Evolutionary conservation across 1,284 basidiomycete genomes (phyloP), one percentile per base, ranked within the genome.

Genomic region (Ustilago esculenta): DNA sequence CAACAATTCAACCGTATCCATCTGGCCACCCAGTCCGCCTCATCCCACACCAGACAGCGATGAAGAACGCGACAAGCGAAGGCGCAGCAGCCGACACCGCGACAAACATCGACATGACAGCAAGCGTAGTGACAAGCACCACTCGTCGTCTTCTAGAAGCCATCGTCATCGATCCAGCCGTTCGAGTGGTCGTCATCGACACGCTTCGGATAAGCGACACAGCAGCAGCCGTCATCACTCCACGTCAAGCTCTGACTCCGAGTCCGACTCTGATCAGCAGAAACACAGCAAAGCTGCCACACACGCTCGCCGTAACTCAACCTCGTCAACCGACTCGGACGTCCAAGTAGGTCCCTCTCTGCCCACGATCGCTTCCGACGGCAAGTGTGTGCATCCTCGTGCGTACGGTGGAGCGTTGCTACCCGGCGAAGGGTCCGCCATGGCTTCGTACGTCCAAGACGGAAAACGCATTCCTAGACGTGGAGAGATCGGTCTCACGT

Each of bases 401-500:
- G 60, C 60, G 4, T 87, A 92, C 81, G 92, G 92, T 61, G 87
- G 91, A 46, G 89, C 91, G 5, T 86, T 98, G 35, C 87, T 94
- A 8, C 91, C 92, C 1, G 96, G 95, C 53, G 95, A 99, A 85
- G 95, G 94, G 43, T 90, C 89, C 58, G 95, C 95, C 24, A 98
- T 98, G 94, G 93, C 94, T 4, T 90, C 92, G 27, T 99, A 91
- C 86, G 87, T 96, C 43, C 87, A 91, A 80, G 91, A 94, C 18
- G 94, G 92, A 53, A 83, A 89, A 49, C 93, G 95, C 79, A 98
- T 98, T 77, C 95, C 95, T 4, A 92, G 95, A 58, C 92, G 96
- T 86, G 96, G 95, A 84, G 95, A 98, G 85, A 98, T 98, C 75
- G 96, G 95, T 43, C 84, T 98, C 60, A 89, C 90, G 14, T 88